Percentiles rank a stretch among this genome's conserved stretches.
Conservation (phyloP, 352 stramenopile species). For the Pythium monospermum region DNA sequence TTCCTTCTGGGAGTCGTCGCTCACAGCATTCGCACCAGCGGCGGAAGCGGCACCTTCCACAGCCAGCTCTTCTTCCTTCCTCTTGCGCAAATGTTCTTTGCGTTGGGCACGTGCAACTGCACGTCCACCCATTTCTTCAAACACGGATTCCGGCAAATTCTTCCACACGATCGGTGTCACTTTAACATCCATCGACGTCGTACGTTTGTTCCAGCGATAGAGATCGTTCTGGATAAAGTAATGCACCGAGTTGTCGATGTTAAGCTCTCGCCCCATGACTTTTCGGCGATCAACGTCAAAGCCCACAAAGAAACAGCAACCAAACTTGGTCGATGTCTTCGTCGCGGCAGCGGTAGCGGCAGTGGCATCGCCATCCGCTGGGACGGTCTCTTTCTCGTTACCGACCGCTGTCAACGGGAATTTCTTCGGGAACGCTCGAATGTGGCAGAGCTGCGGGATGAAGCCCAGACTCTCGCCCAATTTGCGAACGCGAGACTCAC, state of each 20-base stretch:
- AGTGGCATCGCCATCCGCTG: slow-evolving; percentile 12
- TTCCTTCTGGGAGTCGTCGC: slow-evolving; percentile 51
- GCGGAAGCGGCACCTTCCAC: slow-evolving; percentile 34
- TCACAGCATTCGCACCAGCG: slow-evolving; percentile 22
- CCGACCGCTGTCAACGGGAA: slow-evolving; percentile 68
- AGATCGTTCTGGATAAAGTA: slow-evolving; percentile 89
- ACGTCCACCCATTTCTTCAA: slow-evolving; percentile 82
- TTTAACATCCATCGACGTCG: slow-evolving; percentile 78
- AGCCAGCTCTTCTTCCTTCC: slow-evolving; percentile 81
- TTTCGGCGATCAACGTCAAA: slow-evolving; percentile 83
- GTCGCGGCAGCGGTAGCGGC: slow-evolving; percentile 16
- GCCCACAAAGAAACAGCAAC: slow-evolving; percentile 79
- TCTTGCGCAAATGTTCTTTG: slow-evolving; percentile 81
- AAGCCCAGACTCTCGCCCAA: slow-evolving; percentile 86
- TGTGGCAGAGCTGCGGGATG: slow-evolving; percentile 67
- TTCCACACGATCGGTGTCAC: slow-evolving; percentile 87
- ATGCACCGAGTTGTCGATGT: slow-evolving; percentile 81
- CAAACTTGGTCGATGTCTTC: slow-evolving; percentile 44
- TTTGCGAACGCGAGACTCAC: slow-evolving; percentile 91
- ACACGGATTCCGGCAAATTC: slow-evolving; percentile 74
- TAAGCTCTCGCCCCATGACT: slow-evolving; percentile 72
- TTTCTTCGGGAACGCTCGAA: slow-evolving; percentile 85
- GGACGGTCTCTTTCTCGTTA: no score
- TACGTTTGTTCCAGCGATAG: slow-evolving; percentile 88
- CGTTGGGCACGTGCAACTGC: slow-evolving; percentile 46